Evolutionary conservation across 1,139 yeast genomes (phyloP).

Genomic region (Schizosaccharomyces versatilis): DNA sequence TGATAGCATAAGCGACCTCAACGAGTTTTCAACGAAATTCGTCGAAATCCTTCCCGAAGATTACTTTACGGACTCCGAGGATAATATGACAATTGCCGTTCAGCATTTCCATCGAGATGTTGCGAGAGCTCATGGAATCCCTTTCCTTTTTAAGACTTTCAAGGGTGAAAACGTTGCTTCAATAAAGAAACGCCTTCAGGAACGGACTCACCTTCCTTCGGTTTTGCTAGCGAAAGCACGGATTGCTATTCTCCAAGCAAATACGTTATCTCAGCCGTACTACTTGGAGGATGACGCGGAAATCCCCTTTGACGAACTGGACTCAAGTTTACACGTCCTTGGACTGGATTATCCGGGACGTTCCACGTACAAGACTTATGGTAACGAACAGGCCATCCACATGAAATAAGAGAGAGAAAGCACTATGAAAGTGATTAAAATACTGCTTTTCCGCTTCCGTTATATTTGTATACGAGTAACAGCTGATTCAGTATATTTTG

Average conservation of each 20-base stretch:
- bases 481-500: too few relatives aligned
- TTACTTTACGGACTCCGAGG: constrained; percentile 12
- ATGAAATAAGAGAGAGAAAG: neutral
- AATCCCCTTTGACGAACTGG: constrained; percentile 28
- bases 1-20: constrained; percentile 10
- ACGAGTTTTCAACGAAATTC: neutral
- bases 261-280: constrained; percentile 26
- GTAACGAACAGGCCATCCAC: constrained; percentile 9
- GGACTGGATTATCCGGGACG: constrained; percentile 81
- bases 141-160: constrained; percentile 47
- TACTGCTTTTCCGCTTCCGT: neutral
- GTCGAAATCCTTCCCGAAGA: constrained; percentile 15
- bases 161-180: constrained; percentile 42
- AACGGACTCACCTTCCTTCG: constrained; percentile 47
- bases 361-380: constrained; percentile 18
- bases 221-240: constrained; percentile 58
- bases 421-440: neutral
- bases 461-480: neutral
- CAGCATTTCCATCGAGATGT: constrained; percentile 62
- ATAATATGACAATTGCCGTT: constrained; percentile 24
- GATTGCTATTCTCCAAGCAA: constrained; percentile 24
- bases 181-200: constrained; percentile 50
- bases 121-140: constrained; percentile 59
- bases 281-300: constrained; percentile 29
- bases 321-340: constrained; percentile 31